These are phyloP conservation scores for Neurospora terricola DNA, from an alignment of 495 filamentous ascomycete species.

Conservation along the genomic window DNA sequence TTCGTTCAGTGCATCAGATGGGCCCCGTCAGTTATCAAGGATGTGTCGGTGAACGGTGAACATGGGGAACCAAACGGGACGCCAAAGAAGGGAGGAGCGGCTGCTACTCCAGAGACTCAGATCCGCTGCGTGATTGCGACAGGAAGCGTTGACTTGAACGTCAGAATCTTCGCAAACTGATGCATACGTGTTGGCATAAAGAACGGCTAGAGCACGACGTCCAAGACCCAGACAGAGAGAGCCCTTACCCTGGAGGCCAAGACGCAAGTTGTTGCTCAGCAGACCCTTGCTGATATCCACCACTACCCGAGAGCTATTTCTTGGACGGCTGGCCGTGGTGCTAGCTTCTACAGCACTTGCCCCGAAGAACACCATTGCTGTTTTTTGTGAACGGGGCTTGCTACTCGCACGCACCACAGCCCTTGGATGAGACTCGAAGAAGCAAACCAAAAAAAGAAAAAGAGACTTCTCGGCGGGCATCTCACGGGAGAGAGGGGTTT, in stretches of 20 bases:
- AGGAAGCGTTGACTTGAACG: constrained; percentile 51
- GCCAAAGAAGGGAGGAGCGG: constrained; percentile 32
- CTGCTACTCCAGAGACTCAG: constrained; percentile 28
- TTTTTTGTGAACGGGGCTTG: not conserved
- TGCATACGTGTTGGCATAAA: not conserved
- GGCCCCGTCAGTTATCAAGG: constrained; percentile 70
- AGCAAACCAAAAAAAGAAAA: not conserved
- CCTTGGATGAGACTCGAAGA: not conserved
- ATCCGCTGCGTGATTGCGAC: constrained; percentile 55
- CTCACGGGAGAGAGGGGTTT: not conserved
- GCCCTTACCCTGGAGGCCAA: not conserved
- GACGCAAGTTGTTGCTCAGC: not conserved
- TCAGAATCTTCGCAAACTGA: constrained; percentile 51
- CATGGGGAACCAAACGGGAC: constrained; percentile 43
- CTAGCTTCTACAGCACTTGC: not conserved
- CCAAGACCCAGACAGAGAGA: not conserved
- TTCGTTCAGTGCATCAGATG: constrained; percentile 85
- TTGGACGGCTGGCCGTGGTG: not conserved
- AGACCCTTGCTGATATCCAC: not conserved
- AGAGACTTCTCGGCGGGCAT: not conserved
- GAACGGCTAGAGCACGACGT: not conserved
- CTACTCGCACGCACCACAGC: not conserved
- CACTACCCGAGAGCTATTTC: not conserved
- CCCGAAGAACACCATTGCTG: not conserved
- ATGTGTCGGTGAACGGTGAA: constrained; percentile 41